Base-by-base conservation (phyloP, 331 rosid genomes). In the Quercus phellos region DNA sequence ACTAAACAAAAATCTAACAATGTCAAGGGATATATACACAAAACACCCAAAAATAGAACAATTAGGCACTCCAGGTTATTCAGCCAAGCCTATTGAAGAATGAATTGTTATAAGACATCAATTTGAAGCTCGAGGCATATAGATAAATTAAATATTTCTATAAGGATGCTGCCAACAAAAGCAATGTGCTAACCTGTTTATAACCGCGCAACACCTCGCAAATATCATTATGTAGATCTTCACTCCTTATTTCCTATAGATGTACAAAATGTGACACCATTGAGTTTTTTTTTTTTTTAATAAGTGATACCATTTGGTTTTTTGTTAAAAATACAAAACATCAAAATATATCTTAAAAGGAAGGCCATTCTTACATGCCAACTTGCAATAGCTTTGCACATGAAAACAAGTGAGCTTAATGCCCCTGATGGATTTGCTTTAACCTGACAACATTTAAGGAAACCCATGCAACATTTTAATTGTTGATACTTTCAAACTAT, bases 301-400 rank as follows among this genome's bases (percentile, higher is more conserved):
- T 11, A 46, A 12, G 53, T 74, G 68, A 78, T 70, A 74, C 43
- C 56, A 70, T 80, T 74, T 16, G 72, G 55, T 51, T 67, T 81
- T 81, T 55, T 14, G 42, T 42, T 11, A 13, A 51, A 66, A 83
- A 72, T 76, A 73, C 12, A 54, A 9, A 27, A 54, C 68, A 32
- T 29, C 66, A 27, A 56, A 55, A 34, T 9, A 18, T 19, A 78
- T 43, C 75, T 59, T 22, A 30, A 35, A 50, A 72, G 17, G 53
- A 46, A 26, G 17, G 69, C 73, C 26, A 78, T 75, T 77, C 99
- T 84, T 91, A 95, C 99, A 79, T 95, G 93, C 99, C 99, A 95
- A 89, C 99, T 95, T 76, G 98, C 99, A 83, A 95, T 90, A 51
- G 99, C 99, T 87, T 86, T 89, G 88, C 96, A 95, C 89, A 95